These are phyloP conservation scores for Pleurozium schreberi DNA, from an alignment of 225 moss, liverwort and hornwort species.

Conservation along the genomic window DNA sequence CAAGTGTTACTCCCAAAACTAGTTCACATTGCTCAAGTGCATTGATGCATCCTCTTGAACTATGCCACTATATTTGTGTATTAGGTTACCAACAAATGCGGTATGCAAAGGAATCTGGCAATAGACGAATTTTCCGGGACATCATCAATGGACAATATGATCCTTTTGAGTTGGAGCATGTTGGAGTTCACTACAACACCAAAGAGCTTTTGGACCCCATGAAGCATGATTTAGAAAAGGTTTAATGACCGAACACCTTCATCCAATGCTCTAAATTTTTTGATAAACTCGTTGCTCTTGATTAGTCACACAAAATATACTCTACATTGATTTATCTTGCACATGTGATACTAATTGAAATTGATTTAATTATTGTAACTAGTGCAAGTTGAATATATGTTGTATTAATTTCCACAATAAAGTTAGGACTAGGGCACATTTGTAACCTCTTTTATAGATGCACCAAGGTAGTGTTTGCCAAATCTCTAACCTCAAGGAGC, in stretches of 20 bases:
- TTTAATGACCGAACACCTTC: background rate
- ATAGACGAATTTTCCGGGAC: slow-evolving; percentile 27
- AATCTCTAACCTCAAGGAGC: background rate
- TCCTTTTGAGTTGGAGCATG: slow-evolving; percentile 35
- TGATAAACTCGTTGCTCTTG: background rate
- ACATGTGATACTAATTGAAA: background rate
- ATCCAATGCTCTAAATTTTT: background rate
- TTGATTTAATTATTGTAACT: background rate
- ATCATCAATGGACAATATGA: slow-evolving; percentile 26
- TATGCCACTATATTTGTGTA: background rate
- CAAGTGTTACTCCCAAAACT: background rate
- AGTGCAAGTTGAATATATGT: background rate
- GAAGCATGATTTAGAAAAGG: slow-evolving; percentile 52
- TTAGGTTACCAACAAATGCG: slow-evolving; percentile 45
- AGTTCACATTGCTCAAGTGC: background rate
- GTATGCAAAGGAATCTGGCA: slow-evolving; percentile 25
- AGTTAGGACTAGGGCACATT: background rate
- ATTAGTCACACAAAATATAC: background rate
- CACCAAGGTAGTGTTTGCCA: background rate
- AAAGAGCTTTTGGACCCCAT: slow-evolving; percentile 27
- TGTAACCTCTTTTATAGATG: background rate
- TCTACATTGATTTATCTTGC: background rate
- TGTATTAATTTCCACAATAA: no score
- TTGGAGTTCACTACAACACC: slow-evolving; percentile 32
- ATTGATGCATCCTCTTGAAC: background rate